Evolutionary conservation across 805 yeast species (phyloP).

Genomic region (Candida sithepensis): DNA sequence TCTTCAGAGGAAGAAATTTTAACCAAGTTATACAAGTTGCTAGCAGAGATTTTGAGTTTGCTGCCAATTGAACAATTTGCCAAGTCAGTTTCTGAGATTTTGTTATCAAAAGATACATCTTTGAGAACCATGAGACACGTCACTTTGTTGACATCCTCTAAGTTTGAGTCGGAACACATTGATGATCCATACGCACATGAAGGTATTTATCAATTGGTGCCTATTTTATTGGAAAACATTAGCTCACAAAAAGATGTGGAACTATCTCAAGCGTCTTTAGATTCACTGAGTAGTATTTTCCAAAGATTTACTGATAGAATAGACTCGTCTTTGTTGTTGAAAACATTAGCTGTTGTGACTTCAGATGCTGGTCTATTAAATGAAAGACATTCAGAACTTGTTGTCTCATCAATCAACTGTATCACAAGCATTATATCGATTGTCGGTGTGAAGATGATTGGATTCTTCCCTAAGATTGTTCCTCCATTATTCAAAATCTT

Average conservation of each 20-base stretch:
- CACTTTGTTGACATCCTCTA: conserved; percentile 57
- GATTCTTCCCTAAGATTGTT: conserved; percentile 79
- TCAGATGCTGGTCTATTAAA: conserved; percentile 50
- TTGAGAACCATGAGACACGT: conserved; percentile 56
- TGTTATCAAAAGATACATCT: conserved; percentile 34
- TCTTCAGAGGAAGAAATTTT: conserved; percentile 35
- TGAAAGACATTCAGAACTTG: conserved; percentile 48
- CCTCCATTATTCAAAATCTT: conserved; percentile 69
- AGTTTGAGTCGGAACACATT: conserved; percentile 64
- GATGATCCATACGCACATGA: conserved; percentile 45
- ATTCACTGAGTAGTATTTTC: conserved; percentile 60
- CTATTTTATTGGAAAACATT: conserved; percentile 42
- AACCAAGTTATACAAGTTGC: conserved; percentile 46
- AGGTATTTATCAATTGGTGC: conserved; percentile 50
- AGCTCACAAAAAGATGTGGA: conserved; percentile 38
- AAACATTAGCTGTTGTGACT: conserved; percentile 48
- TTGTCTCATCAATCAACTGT: conserved; percentile 70
- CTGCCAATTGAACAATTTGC: conserved; percentile 76
- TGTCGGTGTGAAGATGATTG: conserved; percentile 82
- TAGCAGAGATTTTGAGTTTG: conserved; percentile 61
- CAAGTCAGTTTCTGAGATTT: conserved; percentile 48
- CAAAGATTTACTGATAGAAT: conserved; percentile 55
- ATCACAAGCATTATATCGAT: conserved; percentile 66
- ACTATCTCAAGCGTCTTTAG: conserved; percentile 66
- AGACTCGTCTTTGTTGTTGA: conserved; percentile 44